Base-by-base conservation (phyloP, 129 eudicot genomes). In the Escallonia rubra region DNA sequence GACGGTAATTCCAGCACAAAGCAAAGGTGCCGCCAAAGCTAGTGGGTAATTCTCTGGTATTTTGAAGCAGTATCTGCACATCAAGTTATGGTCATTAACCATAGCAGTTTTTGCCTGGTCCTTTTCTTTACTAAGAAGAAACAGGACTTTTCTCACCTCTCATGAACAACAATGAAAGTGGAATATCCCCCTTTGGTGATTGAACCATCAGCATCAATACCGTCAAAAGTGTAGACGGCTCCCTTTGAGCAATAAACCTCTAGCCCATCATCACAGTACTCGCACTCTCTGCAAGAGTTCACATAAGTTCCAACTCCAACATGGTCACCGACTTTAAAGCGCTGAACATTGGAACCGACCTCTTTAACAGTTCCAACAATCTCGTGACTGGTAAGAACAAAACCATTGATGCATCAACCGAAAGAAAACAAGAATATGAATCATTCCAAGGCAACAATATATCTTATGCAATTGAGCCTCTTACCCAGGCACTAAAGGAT, bases 1-100 rank as follows among this genome's bases (percentile, higher is more conserved):
- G 64, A 91, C 98, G n/a, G 98, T 91, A 62, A 91, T 91, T 67
- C 97, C 97, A 72, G 97, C 96, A 81, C 97, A 91, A 5, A 91
- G 74, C 79, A 91, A 77, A 72, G 97, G 98, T 14, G 96, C 98
- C 66, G 96, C 98, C 13, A 74, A 64, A 60, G 86, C 78, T 65
- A 71, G 79, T 6, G 98, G 96, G 70, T 81, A 81, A 66, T 70
- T 86, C 43, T 86, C 80, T 41, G 98, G 96, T 70, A 91, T 91
- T 61, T 57, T 83, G 52, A 6, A 86, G 82, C 95, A 88, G 78
- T 91, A 91, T 75, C 95, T 91, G 81, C 67, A 79, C 42, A 42
- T 68, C 49, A 48, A 72, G 45, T 50, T 42, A 54, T 13, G 46
- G 43, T 57, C 67, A 11, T 4, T 4, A 53, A 39, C 15, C 5